phyloP scores from a whole-genome alignment of 805 yeast species.

The Lipomyces spencermartinsiae region DNA sequence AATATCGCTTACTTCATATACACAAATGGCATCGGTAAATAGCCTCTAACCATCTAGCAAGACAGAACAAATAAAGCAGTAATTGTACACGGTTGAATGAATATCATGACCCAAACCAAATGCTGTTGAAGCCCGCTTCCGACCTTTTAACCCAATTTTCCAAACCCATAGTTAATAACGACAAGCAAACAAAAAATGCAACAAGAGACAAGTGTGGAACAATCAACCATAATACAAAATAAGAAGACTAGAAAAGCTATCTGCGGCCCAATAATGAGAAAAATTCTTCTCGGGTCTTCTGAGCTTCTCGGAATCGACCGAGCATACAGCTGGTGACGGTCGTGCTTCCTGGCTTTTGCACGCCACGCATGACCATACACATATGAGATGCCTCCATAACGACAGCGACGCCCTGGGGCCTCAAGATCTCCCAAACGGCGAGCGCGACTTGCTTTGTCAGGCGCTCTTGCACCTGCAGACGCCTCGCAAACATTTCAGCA shows the following conservation, averaged over 20 bases:
- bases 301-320: slow-evolving; percentile 92
- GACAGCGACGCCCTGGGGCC: slow-evolving; percentile 97
- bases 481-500: slow-evolving; percentile 95
- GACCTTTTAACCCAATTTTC: slow-evolving; percentile 5
- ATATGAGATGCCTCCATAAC: slow-evolving; percentile 97
- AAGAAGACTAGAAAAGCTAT: background rate
- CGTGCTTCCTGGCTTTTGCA: slow-evolving; percentile 91
- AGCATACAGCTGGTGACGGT: slow-evolving; percentile 97
- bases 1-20: background rate
- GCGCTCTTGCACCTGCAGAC: slow-evolving; percentile 98
- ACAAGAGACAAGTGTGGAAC: background rate
- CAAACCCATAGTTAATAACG: background rate
- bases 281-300: slow-evolving; percentile 96
- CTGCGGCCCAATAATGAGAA: slow-evolving; percentile 62
- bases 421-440: slow-evolving; percentile 88
- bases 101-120: background rate
- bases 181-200: background rate
- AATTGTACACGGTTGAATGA: slow-evolving; percentile 11
- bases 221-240: background rate
- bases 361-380: slow-evolving; percentile 99
- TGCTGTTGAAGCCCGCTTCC: slow-evolving; percentile 10
- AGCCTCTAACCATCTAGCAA: background rate
- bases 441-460: slow-evolving; percentile 96
- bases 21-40: background rate
- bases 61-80: background rate